These are phyloP conservation scores for Fusarium sp. DNA, from an alignment of 2,329 filamentous ascomycete species.

Conservation along the genomic window DNA sequence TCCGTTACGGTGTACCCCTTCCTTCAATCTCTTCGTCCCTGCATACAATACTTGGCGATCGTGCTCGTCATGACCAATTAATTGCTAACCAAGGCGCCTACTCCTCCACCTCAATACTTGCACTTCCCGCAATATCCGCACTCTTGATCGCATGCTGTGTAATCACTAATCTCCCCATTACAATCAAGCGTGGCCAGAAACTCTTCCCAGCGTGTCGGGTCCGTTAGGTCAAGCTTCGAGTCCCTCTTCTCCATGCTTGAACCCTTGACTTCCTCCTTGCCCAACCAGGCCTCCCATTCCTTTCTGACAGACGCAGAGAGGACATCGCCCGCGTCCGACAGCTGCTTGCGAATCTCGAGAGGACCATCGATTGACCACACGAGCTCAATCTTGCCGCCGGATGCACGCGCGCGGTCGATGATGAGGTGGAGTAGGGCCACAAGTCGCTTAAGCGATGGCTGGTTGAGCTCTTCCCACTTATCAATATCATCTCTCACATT, in stretches of 20 bases:
- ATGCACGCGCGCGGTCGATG: conserved; percentile 14
- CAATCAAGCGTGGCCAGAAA: conserved; percentile 15
- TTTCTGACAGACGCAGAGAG: conserved; percentile 38
- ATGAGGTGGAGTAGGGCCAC: conserved; percentile 37
- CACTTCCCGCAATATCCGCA: conserved; percentile 47
- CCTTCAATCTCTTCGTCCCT: background rate
- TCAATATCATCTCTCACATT: conserved; percentile 47
- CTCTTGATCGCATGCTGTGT: conserved; percentile 43
- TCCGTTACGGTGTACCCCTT: background rate
- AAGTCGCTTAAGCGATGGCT: conserved; percentile 46
- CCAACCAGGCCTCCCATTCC: conserved; percentile 43
- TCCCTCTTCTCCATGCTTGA: background rate
- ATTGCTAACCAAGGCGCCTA: background rate
- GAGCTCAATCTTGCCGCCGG: conserved; percentile 41
- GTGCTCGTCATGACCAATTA: background rate
- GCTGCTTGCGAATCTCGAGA: conserved; percentile 44
- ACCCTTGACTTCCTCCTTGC: background rate
- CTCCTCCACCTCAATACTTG: conserved; percentile 11
- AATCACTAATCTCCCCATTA: conserved; percentile 31
- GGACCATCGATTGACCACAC: conserved; percentile 13
- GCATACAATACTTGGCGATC: background rate
- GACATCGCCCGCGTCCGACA: conserved; percentile 33
- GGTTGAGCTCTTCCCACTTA: conserved; percentile 52
- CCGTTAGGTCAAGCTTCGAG: background rate
- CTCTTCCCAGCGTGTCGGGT: conserved; percentile 11